Base-by-base conservation (phyloP, 257 asterid species). In the Lithospermum erythrorhizon region DNA sequence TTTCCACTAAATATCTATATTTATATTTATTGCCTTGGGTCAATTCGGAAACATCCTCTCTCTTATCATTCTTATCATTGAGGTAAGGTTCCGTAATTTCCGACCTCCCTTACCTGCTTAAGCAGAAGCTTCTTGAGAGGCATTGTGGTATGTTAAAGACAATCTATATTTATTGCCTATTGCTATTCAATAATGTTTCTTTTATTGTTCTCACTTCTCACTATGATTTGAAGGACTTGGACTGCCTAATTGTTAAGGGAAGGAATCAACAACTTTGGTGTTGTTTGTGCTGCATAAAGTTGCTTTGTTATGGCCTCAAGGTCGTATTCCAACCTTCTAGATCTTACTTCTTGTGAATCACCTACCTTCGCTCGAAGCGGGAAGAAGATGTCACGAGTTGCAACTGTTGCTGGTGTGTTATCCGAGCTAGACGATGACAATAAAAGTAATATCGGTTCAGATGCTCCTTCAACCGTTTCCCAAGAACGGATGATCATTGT, bases 321-420 rank as follows among this genome's bases (percentile, higher is more conserved):
- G 72, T 88, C 96, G 45, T 88, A 85, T 60, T 85, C 95, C 54
- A 88, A 88, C 77, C 76, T 88, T 35, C 64, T 83, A 81, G 96
- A 88, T 82, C 94, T 88, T 61, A 77, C 81, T 15, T 76, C 90
- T 48, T 74, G 82, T 17, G 83, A 85, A 62, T 78, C 90, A 7
- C 93, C 83, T 37, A 68, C 81, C 17, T 78, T 83, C 58, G 70
- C 72, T 66, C 82, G 87, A 18, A 83, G 81, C 58, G 79, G 75
- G 25, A 88, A 73, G 80, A 88, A 73, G 57, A 70, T 88, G 15
- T 67, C 90, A 11, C 79, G 95, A 51, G 93, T 85, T 27, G 87
- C 88, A 6, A 83, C 96, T 6, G 87, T 83, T n/a, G 70, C 93
- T 0, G 96, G 96, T 53, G 86, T 83, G 56, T 70, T 88, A 53